A percentile compares a stretch with the other conserved stretches of the same genome.
These are phyloP conservation scores for Coniella lustricola DNA, from an alignment of 2,329 filamentous ascomycete species.

Conservation along the genomic window DNA sequence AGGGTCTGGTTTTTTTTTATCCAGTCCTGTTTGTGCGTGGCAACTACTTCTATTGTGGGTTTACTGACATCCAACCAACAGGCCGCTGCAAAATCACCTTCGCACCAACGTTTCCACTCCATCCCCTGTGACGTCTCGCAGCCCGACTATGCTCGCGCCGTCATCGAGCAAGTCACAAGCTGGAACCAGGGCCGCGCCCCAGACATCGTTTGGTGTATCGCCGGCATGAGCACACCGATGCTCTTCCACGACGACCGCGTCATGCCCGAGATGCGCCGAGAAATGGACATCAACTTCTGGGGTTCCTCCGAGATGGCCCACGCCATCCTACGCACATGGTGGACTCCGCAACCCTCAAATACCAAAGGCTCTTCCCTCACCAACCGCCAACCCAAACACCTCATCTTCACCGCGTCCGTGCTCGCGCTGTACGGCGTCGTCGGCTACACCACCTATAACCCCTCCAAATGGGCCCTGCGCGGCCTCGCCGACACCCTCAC, in stretches of 20 bases:
- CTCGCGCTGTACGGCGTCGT: slow-evolving; percentile 68
- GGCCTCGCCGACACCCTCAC: slow-evolving; percentile 75
- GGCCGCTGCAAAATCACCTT: slow-evolving; percentile 56
- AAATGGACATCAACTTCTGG: slow-evolving; percentile 94
- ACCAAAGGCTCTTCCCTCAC: slow-evolving; percentile 32
- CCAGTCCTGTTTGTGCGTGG: too few relatives aligned
- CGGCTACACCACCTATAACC: slow-evolving; percentile 79
- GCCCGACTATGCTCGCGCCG: slow-evolving; percentile 58
- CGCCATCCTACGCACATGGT: slow-evolving; percentile 69
- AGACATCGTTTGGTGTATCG: slow-evolving; percentile 88
- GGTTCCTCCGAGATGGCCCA: slow-evolving; percentile 81
- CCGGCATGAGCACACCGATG: slow-evolving; percentile 65
- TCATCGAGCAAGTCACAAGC: slow-evolving; percentile 63
- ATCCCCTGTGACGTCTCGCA: slow-evolving; percentile 77
- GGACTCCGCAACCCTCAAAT: slow-evolving; percentile 43
- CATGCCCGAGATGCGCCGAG: slow-evolving; percentile 57
- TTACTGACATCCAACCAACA: slow-evolving; percentile 32
- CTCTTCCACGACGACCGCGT: slow-evolving; percentile 76
- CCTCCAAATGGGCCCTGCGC: slow-evolving; percentile 78
- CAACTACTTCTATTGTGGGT: too few relatives aligned
- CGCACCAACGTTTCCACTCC: slow-evolving; percentile 79
- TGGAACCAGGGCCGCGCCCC: slow-evolving; percentile 73
- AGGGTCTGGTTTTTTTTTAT: too few relatives aligned
- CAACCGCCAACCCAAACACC: slow-evolving; percentile 56
- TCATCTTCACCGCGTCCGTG: slow-evolving; percentile 81